Base-by-base conservation (phyloP, 192 early-diverging fungal species). In the Coemansia sp. region DNA sequence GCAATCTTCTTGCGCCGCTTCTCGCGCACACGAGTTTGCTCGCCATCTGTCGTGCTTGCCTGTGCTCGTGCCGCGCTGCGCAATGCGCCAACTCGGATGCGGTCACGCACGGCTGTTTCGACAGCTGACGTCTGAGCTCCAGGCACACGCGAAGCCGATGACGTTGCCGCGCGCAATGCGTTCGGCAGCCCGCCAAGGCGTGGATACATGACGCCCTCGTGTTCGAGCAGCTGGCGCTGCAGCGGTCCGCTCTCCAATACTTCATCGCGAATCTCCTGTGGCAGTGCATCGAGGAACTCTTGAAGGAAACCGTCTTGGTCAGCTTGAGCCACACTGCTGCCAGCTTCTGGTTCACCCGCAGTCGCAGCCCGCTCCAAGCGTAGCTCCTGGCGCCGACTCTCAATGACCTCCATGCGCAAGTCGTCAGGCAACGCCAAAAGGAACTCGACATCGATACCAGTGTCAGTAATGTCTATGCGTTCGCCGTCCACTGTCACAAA, bases 361-460 rank as follows among this genome's bases (percentile, higher is more conserved):
- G 3, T 50, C 5, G 55, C 51, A 4, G 64, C 67, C 34, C 57
- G 68, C 56, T 71, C 69, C 11, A 58, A 44, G 20, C 73, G 72
- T 49, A 74, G 57, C 52, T 92, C 87, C 26, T 83, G 82, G 20
- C 86, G 70, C 38, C 97, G 94, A 56, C 93, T 87, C 62, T 89
- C 89, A 36, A 97, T 82, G 6, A 97, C 94, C 76, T 99, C 97
- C 64, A 87, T 85, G 44, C 94, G 90, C 68, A 99, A 72, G 50
- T 97, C 94, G 25, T 96, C 95, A 0, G 97, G 97, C 23, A 99
- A 78, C 2, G 97, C 97, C 64, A 91, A 87, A 57, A 99, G 80
- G 71, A 99, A 99, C 62, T 89, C 89, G 4, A 87, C 85, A 64
- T 99, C 97, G 46, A 99, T 99, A 8, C 93, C 97, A 17, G 90